These are phyloP conservation scores for Cutaneotrichosporon spelunceum DNA, from an alignment of 1,284 basidiomycete species.

Conservation along the genomic window DNA sequence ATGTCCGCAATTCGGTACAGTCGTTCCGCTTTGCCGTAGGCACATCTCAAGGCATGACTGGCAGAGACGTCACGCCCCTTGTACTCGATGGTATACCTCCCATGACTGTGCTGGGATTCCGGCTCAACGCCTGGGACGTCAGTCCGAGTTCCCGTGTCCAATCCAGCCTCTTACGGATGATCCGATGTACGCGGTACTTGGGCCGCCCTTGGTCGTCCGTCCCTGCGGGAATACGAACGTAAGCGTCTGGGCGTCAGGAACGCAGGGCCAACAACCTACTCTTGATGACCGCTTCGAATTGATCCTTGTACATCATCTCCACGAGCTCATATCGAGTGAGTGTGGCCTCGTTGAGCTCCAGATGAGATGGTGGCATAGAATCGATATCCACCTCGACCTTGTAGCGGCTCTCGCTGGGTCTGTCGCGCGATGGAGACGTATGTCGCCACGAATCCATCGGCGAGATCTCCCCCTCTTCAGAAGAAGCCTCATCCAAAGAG, in stretches of 20 bases:
- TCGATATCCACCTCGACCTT: conserved; percentile 62
- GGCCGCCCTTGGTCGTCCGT: conserved; percentile 57
- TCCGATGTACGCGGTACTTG: conserved; percentile 65
- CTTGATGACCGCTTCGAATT: conserved; percentile 30
- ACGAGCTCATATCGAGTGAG: conserved; percentile 73
- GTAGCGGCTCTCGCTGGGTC: conserved; percentile 57
- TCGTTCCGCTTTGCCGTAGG: conserved; percentile 63
- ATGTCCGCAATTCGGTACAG: conserved; percentile 72
- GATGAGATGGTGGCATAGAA: conserved; percentile 64
- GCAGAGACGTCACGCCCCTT: conserved; percentile 53
- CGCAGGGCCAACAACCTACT: conserved; percentile 16
- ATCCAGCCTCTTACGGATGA: neutral
- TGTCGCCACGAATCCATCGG: conserved; percentile 59
- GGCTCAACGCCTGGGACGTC: conserved; percentile 24
- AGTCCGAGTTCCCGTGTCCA: neutral
- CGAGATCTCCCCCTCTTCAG: conserved; percentile 68
- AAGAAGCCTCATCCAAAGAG: conserved; percentile 32
- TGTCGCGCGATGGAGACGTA: conserved; percentile 18
- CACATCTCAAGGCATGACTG: conserved; percentile 64
- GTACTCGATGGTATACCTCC: conserved; percentile 70
- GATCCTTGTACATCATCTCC: conserved; percentile 41
- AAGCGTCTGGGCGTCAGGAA: conserved; percentile 59
- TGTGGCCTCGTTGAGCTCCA: conserved; percentile 68
- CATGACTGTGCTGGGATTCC: conserved; percentile 23
- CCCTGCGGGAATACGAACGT: conserved; percentile 69